phyloP scores from a whole-genome alignment of 2,329 filamentous ascomycete species.

The Corniculantispora saksenae region DNA sequence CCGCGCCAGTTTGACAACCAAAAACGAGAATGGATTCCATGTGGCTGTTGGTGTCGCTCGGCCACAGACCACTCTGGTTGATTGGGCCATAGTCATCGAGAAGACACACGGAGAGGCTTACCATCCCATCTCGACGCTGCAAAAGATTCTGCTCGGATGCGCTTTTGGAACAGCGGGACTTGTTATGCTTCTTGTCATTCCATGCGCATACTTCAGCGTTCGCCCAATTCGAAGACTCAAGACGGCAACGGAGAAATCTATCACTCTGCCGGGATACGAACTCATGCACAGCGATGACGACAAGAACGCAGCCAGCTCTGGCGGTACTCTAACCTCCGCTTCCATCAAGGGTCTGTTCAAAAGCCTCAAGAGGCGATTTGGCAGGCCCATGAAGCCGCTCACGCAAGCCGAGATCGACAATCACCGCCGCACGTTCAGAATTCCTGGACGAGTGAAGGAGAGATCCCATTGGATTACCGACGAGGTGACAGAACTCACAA shows the following conservation, averaged over 20 bases:
- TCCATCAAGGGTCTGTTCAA: conserved; percentile 46
- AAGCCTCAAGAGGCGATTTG: conserved; percentile 39
- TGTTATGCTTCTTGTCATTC: conserved; percentile 70
- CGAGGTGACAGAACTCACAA: conserved; percentile 79
- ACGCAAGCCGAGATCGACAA: conserved; percentile 36
- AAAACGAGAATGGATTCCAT: conserved; percentile 67
- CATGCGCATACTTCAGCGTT: conserved; percentile 80
- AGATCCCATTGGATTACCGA: conserved; percentile 76
- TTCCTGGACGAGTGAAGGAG: conserved; percentile 79
- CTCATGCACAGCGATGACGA: conserved; percentile 45
- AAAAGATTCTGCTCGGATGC: conserved; percentile 78
- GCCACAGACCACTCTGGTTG: conserved; percentile 65
- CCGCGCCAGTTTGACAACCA: conserved; percentile 66
- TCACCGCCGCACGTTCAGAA: conserved; percentile 68
- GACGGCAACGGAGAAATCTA: conserved; percentile 71
- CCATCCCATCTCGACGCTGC: conserved; percentile 71
- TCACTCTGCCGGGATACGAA: conserved; percentile 64
- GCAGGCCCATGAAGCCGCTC: conserved; percentile 31
- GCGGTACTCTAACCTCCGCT: conserved; percentile 42
- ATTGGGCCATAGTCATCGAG: conserved; percentile 84
- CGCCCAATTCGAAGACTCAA: conserved; percentile 77
- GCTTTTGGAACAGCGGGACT: conserved; percentile 80
- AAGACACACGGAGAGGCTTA: conserved; percentile 74
- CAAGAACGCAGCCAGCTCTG: conserved; percentile 43
- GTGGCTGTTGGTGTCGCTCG: conserved; percentile 83